These are phyloP conservation scores for Epicoccum nigrum DNA, from an alignment of 2,329 filamentous ascomycete genomes.

Conservation along the genomic window DNA sequence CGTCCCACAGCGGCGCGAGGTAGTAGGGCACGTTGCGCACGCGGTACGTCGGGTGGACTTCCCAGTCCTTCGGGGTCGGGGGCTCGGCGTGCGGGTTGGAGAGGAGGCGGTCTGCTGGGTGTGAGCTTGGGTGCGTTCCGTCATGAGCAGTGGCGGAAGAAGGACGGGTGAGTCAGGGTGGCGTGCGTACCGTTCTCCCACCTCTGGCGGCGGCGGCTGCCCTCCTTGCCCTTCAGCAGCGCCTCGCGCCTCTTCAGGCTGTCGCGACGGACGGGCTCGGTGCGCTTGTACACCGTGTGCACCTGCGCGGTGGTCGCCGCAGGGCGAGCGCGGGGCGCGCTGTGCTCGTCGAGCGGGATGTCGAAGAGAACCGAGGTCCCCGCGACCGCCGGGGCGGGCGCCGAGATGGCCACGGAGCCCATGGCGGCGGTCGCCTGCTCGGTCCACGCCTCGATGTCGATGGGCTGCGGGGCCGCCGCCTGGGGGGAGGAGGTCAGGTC, in stretches of 20 bases:
- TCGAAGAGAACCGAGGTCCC: conserved; percentile 69
- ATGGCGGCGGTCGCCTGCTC: conserved; percentile 54
- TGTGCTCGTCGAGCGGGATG: conserved; percentile 74
- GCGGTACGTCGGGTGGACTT: conserved; percentile 79
- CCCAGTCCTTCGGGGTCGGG: conserved; percentile 82
- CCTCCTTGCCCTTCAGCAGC: conserved; percentile 87
- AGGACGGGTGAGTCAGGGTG: conserved; percentile 7
- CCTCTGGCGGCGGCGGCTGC: conserved; percentile 80
- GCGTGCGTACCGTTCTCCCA: conserved; percentile 86
- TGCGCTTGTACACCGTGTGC: conserved; percentile 59
- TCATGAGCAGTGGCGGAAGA: too few relatives aligned
- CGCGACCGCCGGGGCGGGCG: conserved; percentile 39
- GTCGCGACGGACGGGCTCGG: conserved; percentile 63
- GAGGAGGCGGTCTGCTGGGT: conserved; percentile 75
- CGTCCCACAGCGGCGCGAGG: conserved; percentile 84
- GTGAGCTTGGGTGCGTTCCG: too few relatives aligned
- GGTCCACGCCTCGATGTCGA: conserved; percentile 57
- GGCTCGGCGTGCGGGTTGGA: conserved; percentile 86
- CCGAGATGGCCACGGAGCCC: conserved; percentile 48
- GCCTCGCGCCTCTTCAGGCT: conserved; percentile 73
- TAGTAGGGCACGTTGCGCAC: conserved; percentile 84
- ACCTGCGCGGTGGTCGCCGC: conserved; percentile 46
- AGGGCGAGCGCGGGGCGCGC: conserved; percentile 39
- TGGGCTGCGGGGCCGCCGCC: conserved; percentile 35
- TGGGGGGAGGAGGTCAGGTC: conserved; percentile 28